Conservation (phyloP, 495 filamentous ascomycete genomes). For the Xylaria telfairii region DNA sequence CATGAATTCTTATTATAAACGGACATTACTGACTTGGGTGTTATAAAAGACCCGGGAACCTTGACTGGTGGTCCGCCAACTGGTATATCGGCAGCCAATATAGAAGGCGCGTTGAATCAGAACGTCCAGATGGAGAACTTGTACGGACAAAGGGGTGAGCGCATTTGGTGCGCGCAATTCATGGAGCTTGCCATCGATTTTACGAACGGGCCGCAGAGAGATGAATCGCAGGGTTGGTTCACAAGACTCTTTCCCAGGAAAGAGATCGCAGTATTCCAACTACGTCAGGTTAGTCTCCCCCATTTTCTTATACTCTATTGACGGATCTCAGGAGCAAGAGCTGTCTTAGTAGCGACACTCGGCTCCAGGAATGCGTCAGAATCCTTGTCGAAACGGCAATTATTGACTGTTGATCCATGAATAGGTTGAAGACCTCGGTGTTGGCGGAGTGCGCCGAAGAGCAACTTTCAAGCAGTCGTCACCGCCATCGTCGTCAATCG, state of each 20-base stretch:
- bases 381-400: not conserved
- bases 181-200: constrained; percentile 20
- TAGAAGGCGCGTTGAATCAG: not conserved
- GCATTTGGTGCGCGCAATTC: constrained; percentile 22
- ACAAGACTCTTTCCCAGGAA: constrained; percentile 12
- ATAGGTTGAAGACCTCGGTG: constrained; percentile 21
- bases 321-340: not conserved
- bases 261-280: constrained; percentile 7
- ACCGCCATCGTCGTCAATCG: not conserved
- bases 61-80: not conserved
- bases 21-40: not conserved
- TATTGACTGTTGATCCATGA: not conserved
- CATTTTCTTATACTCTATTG: not conserved
- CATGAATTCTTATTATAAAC: not conserved
- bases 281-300: constrained; percentile 13
- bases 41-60: not conserved
- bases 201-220: constrained; percentile 12
- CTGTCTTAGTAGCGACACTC: not conserved
- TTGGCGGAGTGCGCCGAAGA: constrained; percentile 13
- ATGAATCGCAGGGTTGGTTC: constrained; percentile 12
- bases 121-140: constrained; percentile 20
- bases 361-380: not conserved
- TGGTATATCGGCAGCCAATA: not conserved
- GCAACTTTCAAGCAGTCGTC: not conserved
- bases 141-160: constrained; percentile 15